phyloP scores from a whole-genome alignment of 2,329 filamentous ascomycete genomes.

The Nigrospora sphaerica region DNA sequence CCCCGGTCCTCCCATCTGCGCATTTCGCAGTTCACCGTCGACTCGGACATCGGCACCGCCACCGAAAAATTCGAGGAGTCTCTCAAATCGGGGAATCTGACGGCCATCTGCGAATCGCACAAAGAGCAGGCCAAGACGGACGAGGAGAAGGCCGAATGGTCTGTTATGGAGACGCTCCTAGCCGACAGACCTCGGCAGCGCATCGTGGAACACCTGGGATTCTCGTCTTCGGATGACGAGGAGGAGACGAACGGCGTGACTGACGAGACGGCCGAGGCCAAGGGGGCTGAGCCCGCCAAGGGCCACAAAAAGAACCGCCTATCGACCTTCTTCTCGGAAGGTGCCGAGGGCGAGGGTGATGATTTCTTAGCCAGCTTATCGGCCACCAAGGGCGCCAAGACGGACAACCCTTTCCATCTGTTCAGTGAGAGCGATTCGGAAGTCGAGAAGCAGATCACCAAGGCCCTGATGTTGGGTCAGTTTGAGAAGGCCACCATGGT shows the following conservation, averaged over 20 bases:
- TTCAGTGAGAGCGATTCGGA: slow-evolving; percentile 77
- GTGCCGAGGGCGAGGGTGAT: slow-evolving; percentile 61
- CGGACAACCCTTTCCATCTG: slow-evolving; percentile 88
- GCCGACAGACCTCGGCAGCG: slow-evolving; percentile 78
- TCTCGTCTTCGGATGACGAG: slow-evolving; percentile 58
- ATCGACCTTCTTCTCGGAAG: slow-evolving; percentile 76
- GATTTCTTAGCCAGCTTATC: slow-evolving; percentile 81
- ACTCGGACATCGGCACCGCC: slow-evolving; percentile 74
- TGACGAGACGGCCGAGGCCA: slow-evolving; percentile 16
- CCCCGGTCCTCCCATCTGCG: slow-evolving; percentile 66
- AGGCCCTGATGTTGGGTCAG: slow-evolving; percentile 79
- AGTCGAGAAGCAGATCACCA: slow-evolving; percentile 81
- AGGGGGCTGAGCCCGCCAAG: slow-evolving; percentile 27
- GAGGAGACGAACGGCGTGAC: slow-evolving; percentile 50
- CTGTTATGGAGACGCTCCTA: slow-evolving; percentile 82
- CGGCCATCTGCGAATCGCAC: slow-evolving; percentile 72
- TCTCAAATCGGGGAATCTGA: slow-evolving; percentile 69
- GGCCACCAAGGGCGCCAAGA: slow-evolving; percentile 85
- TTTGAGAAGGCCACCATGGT: slow-evolving; percentile 87
- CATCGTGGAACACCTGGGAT: slow-evolving; percentile 86
- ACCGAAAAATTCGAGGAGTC: slow-evolving; percentile 84
- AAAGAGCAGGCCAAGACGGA: slow-evolving; percentile 70
- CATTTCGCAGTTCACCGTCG: slow-evolving; percentile 83
- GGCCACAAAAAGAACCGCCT: slow-evolving; percentile 52
- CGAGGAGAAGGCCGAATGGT: slow-evolving; percentile 94